Conservation (phyloP, 2,329 filamentous ascomycete species). For the Uncinocarpus reesii region DNA sequence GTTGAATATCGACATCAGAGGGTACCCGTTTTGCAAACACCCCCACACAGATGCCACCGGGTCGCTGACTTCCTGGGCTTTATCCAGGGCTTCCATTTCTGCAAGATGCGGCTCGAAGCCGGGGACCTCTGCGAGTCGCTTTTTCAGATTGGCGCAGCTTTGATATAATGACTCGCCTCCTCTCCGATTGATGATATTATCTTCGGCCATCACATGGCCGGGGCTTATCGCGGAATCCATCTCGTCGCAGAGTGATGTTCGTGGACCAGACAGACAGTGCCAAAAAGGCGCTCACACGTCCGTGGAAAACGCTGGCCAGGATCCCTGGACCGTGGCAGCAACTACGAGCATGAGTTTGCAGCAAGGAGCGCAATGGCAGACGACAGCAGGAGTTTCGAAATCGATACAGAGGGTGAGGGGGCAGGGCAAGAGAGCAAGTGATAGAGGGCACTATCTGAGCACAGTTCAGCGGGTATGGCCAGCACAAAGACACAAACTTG, state of each 20-base stretch:
- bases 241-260: constrained; percentile 9
- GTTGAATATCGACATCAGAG: constrained; percentile 83
- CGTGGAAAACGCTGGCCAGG: constrained; percentile 13
- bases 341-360: constrained; percentile 17
- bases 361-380: background rate
- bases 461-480: too few relatives aligned
- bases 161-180: constrained; percentile 95
- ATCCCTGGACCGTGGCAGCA: constrained; percentile 15
- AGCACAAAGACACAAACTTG: too few relatives aligned
- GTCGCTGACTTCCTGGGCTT: constrained; percentile 53
- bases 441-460: too few relatives aligned
- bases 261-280: background rate
- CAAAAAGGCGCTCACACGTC: constrained; percentile 1
- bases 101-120: constrained; percentile 66
- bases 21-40: constrained; percentile 70
- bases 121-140: constrained; percentile 71
- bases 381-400: background rate
- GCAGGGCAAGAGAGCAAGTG: background rate
- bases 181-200: constrained; percentile 95
- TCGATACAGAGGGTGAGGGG: background rate
- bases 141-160: constrained; percentile 77
- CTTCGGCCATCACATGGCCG: constrained; percentile 51
- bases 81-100: constrained; percentile 60
- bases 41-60: constrained; percentile 89
- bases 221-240: constrained; percentile 31